phyloP scores from a whole-genome alignment of 2,329 filamentous ascomycete genomes.

The Aspergillus intermedius region DNA sequence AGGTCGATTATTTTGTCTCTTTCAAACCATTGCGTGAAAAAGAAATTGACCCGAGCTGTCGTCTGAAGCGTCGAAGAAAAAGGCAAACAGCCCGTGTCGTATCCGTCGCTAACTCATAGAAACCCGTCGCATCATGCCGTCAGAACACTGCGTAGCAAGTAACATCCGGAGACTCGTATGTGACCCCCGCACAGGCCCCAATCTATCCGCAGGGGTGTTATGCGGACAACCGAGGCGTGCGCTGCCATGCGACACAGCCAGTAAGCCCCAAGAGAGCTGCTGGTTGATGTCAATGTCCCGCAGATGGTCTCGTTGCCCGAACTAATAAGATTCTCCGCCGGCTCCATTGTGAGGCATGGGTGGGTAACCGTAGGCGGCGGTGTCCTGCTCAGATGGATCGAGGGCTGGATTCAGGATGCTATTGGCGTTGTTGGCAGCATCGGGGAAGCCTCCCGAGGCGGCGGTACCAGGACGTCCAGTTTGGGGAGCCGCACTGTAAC shows the following conservation, averaged over 20 bases:
- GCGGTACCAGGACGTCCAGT: constrained; percentile 23
- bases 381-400: constrained; percentile 41
- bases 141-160: constrained; percentile 9
- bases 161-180: constrained; percentile 4
- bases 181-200: constrained; percentile 2
- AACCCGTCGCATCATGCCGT: constrained; percentile 11
- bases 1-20: neutral
- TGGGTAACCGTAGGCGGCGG: constrained; percentile 40
- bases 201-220: neutral
- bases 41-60: neutral
- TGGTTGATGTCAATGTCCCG: constrained; percentile 3
- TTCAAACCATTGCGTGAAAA: neutral
- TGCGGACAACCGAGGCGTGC: neutral
- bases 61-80: neutral
- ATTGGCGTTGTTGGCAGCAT: constrained; percentile 37
- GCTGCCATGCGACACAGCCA: neutral
- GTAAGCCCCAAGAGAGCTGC: neutral
- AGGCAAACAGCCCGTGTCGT: neutral
- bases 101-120: constrained; percentile 10
- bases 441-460: constrained; percentile 29
- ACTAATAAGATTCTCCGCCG: constrained; percentile 39
- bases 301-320: constrained; percentile 4
- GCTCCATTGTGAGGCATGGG: constrained; percentile 44
- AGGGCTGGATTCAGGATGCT: constrained; percentile 38
- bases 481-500: constrained; percentile 28